Conservation (phyloP, 495 filamentous ascomycete genomes). For the Daldinia grandis region DNA sequence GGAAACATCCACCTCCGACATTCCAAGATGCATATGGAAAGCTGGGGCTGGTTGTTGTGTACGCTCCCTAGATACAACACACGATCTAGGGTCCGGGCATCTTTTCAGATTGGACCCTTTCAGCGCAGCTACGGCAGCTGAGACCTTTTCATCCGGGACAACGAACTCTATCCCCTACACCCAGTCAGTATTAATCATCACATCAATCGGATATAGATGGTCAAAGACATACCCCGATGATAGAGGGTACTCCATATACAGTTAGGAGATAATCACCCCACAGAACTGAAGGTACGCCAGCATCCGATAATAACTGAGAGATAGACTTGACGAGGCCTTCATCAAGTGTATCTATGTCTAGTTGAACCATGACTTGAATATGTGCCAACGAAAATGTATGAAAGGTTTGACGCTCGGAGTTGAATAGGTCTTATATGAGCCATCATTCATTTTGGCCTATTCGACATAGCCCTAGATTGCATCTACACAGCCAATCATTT, state of each 20-base stretch:
- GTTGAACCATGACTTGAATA: neutral
- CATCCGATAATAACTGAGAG: neutral
- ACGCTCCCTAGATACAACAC: neutral
- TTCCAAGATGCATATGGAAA: neutral
- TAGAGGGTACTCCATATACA: neutral
- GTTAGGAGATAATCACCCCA: constrained; percentile 3
- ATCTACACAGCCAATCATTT: neutral
- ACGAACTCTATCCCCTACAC: constrained; percentile 1
- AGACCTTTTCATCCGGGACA: neutral
- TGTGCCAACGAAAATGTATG: neutral
- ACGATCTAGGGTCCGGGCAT: neutral
- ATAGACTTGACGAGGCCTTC: neutral
- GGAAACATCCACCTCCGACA: neutral
- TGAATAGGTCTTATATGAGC: neutral
- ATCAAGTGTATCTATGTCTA: neutral
- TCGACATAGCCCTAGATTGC: neutral
- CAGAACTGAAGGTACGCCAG: neutral
- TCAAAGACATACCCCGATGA: neutral
- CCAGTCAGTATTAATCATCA: neutral
- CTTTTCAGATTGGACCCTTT: neutral
- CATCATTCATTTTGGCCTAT: neutral
- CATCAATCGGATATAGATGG: neutral
- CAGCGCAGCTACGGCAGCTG: neutral
- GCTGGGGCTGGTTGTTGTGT: neutral
- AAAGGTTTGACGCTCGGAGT: neutral